Evolutionary conservation across 2,329 filamentous ascomycete species (phyloP).

Genomic region (Tothia fuscella): DNA sequence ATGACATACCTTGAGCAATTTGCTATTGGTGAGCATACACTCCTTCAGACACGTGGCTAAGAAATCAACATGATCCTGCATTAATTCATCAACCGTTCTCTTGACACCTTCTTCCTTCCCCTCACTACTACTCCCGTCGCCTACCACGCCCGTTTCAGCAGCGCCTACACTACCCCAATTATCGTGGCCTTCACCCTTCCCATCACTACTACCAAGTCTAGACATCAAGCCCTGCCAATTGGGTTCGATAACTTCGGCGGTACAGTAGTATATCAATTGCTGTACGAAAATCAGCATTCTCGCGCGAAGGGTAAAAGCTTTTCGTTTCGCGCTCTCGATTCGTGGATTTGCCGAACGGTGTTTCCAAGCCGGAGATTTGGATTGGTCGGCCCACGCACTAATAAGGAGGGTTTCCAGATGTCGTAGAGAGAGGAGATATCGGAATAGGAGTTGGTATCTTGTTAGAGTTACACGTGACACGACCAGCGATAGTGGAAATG

Average conservation of each 20-base stretch:
- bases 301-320: conserved; percentile 81
- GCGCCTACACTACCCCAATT: conserved; percentile 6
- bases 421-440: conserved; percentile 79
- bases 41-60: conserved; percentile 95
- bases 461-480: conserved; percentile 95
- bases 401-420: conserved; percentile 82
- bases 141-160: conserved; percentile 10
- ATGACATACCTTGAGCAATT: conserved; percentile 70
- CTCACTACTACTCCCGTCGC: conserved; percentile 11
- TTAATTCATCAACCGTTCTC: conserved; percentile 87
- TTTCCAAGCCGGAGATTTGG: conserved; percentile 67
- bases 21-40: conserved; percentile 97
- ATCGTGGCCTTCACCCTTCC: conserved; percentile 33
- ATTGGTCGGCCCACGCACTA: conserved; percentile 82
- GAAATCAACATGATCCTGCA: conserved; percentile 99
- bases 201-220: conserved; percentile 51
- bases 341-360: conserved; percentile 61
- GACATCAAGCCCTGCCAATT: conserved; percentile 94
- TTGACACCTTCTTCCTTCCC: conserved; percentile 37
- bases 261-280: conserved; percentile 93
- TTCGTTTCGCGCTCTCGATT: conserved; percentile 84
- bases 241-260: conserved; percentile 90
- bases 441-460: conserved; percentile 90
- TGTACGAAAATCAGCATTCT: conserved; percentile 97
- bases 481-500: conserved; percentile 89